Evolutionary conservation across 179 eudicot species (phyloP).

Genomic region (Nepenthes alata): DNA sequence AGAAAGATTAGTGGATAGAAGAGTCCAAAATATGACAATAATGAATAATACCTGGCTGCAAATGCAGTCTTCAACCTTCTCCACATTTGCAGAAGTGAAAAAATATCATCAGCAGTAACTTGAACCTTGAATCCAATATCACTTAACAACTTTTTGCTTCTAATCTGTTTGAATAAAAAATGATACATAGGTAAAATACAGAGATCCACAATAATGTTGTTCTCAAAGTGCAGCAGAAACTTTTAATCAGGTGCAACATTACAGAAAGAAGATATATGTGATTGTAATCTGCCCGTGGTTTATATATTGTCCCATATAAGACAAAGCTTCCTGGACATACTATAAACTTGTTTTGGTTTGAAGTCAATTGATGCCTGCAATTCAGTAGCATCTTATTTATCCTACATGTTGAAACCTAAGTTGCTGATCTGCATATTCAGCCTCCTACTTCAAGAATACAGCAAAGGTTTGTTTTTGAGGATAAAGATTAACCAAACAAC

Average conservation of each 20-base stretch:
- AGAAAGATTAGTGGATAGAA: neutral
- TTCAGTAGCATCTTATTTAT: too few relatives aligned
- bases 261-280: too few relatives aligned
- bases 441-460: too few relatives aligned
- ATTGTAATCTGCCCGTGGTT: too few relatives aligned
- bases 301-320: too few relatives aligned
- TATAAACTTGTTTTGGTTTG: neutral
- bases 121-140: slow-evolving; percentile 70
- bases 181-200: neutral
- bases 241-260: neutral
- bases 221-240: neutral
- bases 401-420: too few relatives aligned
- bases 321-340: neutral
- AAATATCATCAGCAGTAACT: slow-evolving; percentile 58
- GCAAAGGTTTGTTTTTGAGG: too few relatives aligned
- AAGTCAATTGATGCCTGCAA: too few relatives aligned
- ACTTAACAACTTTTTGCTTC: slow-evolving; percentile 39
- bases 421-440: too few relatives aligned
- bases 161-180: slow-evolving; percentile 41
- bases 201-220: neutral
- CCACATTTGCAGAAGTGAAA: slow-evolving; percentile 58
- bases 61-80: slow-evolving; percentile 38
- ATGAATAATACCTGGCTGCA: slow-evolving; percentile 49
- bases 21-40: neutral
- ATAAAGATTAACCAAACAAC: too few relatives aligned